phyloP scores from a whole-genome alignment of 163 green algal species.

The Chlorella variabilis region DNA sequence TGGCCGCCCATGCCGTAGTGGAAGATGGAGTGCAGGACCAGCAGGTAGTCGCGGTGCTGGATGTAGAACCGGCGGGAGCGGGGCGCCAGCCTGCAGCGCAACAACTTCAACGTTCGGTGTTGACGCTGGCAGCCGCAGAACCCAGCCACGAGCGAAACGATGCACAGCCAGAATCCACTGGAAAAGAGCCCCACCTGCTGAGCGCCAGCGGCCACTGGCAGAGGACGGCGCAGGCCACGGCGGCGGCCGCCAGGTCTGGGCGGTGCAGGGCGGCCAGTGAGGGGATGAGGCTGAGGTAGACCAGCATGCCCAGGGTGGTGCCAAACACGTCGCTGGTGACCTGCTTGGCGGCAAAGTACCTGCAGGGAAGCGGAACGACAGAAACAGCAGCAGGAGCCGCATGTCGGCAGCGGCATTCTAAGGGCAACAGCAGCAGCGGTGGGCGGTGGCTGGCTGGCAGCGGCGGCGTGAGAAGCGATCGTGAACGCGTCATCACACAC shows the following conservation, averaged over 20 bases:
- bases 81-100: neutral
- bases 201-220: slow-evolving; percentile 1
- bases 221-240: neutral
- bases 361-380: no score
- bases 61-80: neutral
- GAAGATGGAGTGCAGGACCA: neutral
- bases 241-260: neutral
- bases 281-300: neutral
- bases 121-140: no score
- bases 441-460: no score
- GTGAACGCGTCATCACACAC: no score
- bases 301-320: neutral
- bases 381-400: no score
- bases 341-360: slow-evolving; percentile 11
- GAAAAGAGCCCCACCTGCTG: no score
- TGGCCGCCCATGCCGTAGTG: slow-evolving; percentile 11
- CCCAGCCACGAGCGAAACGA: no score
- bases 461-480: no score
- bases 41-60: neutral
- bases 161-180: no score
- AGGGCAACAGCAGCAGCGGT: no score
- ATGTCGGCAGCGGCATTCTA: no score
- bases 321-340: neutral
- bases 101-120: no score
- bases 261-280: neutral